Percentiles rank a stretch among this genome's conserved stretches.
phyloP scores from a whole-genome alignment of 495 filamentous ascomycete genomes.

The Hypoxylon subgilvum region DNA sequence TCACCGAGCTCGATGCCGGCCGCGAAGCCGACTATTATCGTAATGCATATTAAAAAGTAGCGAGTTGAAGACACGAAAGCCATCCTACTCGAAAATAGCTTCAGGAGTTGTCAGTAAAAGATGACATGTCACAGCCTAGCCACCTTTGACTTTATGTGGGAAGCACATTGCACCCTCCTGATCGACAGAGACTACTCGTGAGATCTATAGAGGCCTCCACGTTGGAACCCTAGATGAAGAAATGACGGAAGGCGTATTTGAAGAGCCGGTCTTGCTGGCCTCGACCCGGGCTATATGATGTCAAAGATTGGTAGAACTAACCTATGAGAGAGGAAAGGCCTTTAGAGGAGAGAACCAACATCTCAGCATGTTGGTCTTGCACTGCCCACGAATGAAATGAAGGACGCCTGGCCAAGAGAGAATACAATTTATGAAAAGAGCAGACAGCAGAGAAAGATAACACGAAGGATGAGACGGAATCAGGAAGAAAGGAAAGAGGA shows the following conservation, averaged over 20 bases:
- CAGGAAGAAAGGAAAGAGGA: slow-evolving; percentile 25
- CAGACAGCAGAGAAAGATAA: slow-evolving; percentile 20
- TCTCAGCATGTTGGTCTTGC: slow-evolving; percentile 43
- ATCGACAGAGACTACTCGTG: slow-evolving; percentile 21
- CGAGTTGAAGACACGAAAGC: slow-evolving; percentile 45
- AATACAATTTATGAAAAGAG: slow-evolving; percentile 34
- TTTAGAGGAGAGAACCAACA: slow-evolving; percentile 49
- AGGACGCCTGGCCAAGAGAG: slow-evolving; percentile 17
- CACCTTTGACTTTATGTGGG: slow-evolving; percentile 28
- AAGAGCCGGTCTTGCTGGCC: slow-evolving; percentile 16
- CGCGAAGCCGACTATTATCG: slow-evolving; percentile 34
- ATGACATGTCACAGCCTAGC: slow-evolving; percentile 18
- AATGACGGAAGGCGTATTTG: slow-evolving; percentile 21
- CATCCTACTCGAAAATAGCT: slow-evolving; percentile 55
- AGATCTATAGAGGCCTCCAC: slow-evolving; percentile 28
- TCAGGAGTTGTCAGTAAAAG: slow-evolving; percentile 33
- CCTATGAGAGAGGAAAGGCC: slow-evolving; percentile 44
- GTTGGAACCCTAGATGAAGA: slow-evolving; percentile 3
- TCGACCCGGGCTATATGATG: slow-evolving; percentile 36
- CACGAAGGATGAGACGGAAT: slow-evolving; percentile 27
- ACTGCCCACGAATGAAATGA: slow-evolving; percentile 40
- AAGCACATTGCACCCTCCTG: slow-evolving; percentile 28
- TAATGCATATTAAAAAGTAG: slow-evolving; percentile 47
- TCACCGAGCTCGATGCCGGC: slow-evolving; percentile 45
- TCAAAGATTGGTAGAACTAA: slow-evolving; percentile 30